These are phyloP conservation scores for Saccharomyces hybrid DNA, from an alignment of 1,139 yeast species.

Conservation along the genomic window DNA sequence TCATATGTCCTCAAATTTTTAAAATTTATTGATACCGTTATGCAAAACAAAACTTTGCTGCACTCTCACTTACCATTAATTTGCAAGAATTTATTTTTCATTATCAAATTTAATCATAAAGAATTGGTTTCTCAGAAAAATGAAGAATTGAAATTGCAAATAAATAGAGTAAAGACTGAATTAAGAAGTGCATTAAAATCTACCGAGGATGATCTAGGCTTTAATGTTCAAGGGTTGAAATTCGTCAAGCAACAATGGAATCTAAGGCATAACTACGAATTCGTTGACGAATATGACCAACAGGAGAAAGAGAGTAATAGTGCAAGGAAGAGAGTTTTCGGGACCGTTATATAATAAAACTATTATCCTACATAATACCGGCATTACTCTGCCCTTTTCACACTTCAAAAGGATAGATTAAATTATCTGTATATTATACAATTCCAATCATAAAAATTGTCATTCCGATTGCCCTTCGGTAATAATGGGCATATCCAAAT, in stretches of 20 bases:
- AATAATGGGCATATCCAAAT: neutral
- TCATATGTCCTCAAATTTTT: conserved; percentile 69
- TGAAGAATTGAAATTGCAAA: conserved; percentile 50
- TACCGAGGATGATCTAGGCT: conserved; percentile 63
- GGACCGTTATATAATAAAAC: conserved; percentile 23
- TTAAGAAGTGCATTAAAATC: conserved; percentile 46
- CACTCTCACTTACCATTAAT: conserved; percentile 51
- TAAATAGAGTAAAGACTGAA: conserved; percentile 49
- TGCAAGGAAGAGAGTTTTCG: conserved; percentile 63
- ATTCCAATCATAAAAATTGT: neutral
- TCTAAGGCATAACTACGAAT: conserved; percentile 62
- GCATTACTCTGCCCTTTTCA: neutral
- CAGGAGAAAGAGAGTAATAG: conserved; percentile 45
- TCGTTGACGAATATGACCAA: conserved; percentile 62
- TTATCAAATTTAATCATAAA: conserved; percentile 63
- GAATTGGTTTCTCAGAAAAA: conserved; percentile 66
- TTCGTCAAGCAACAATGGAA: conserved; percentile 75
- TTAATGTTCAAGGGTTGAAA: conserved; percentile 75
- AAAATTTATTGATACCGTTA: conserved; percentile 69
- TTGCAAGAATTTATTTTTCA: conserved; percentile 66
- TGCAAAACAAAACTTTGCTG: conserved; percentile 40
- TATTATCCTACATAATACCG: neutral
- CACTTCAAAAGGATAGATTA: neutral
- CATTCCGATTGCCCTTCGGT: neutral
- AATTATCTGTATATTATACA: neutral